Evolutionary conservation across 495 filamentous ascomycete genomes (phyloP).

Genomic region (Neurospora sp.): DNA sequence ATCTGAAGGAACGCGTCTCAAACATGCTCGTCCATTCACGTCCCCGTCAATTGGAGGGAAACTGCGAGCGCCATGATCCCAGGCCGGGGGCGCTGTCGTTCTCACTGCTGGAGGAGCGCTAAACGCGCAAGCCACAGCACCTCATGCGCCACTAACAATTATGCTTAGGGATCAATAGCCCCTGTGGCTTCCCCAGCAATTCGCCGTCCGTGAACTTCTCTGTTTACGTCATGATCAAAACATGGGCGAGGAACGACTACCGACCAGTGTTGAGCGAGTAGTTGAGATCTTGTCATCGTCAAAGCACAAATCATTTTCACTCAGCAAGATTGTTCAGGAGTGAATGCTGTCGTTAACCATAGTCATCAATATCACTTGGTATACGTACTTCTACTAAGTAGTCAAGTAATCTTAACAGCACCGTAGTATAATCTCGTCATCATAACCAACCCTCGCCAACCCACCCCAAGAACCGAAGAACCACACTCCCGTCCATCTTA

Average conservation of each 20-base stretch:
- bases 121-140: not conserved
- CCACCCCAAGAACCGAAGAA: slow-evolving; percentile 7
- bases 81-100: not conserved
- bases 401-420: not conserved
- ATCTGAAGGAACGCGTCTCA: not conserved
- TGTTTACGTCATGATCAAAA: not conserved
- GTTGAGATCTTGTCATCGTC: not conserved
- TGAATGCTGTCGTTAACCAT: not conserved
- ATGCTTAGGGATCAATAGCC: not conserved
- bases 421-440: not conserved
- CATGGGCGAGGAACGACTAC: not conserved
- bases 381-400: not conserved
- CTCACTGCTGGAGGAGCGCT: not conserved
- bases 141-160: not conserved
- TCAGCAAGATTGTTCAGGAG: not conserved
- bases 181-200: not conserved
- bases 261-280: not conserved
- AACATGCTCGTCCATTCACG: not conserved
- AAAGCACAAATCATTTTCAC: not conserved
- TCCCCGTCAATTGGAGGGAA: not conserved
- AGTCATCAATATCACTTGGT: not conserved
- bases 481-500: not conserved
- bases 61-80: not conserved
- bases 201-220: not conserved
- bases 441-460: not conserved